A percentile compares a stretch with the other conserved stretches of the same genome.
Conservation (phyloP, 257 asterid genomes). For the Plantago elongata region DNA sequence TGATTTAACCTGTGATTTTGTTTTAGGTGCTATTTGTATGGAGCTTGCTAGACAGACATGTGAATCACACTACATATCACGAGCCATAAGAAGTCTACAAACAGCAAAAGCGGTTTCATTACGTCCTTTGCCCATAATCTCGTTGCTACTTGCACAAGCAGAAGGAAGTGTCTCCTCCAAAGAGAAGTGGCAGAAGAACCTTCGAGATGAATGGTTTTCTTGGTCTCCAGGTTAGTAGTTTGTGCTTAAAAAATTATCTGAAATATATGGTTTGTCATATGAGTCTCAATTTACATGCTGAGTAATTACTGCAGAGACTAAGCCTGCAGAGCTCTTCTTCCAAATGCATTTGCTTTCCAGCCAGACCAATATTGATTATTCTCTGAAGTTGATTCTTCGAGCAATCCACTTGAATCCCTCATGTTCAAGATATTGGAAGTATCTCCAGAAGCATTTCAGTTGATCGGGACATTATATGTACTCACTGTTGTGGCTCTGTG, state of each 20-base stretch:
- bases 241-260: neutral
- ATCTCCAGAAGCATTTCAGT: constrained; percentile 32
- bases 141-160: constrained; percentile 78
- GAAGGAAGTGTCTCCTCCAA: constrained; percentile 85
- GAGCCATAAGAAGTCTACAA: constrained; percentile 70
- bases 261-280: too few relatives aligned
- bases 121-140: constrained; percentile 54
- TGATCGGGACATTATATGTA: neutral
- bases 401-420: constrained; percentile 87
- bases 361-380: constrained; percentile 25
- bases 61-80: constrained; percentile 59
- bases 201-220: constrained; percentile 71
- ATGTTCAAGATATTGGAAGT: constrained; percentile 81
- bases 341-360: constrained; percentile 74
- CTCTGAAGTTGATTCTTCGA: constrained; percentile 56
- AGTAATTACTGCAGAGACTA: constrained; percentile 45
- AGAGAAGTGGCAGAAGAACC: constrained; percentile 65
- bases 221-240: constrained; percentile 74
- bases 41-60: constrained; percentile 75
- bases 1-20: constrained; percentile 13
- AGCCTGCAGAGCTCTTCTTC: constrained; percentile 82
- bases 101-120: constrained; percentile 52
- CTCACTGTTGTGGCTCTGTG: too few relatives aligned
- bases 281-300: neutral
- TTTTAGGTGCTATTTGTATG: constrained; percentile 78